A percentile compares a stretch with the other conserved stretches of the same genome.
Evolutionary conservation across 805 yeast species (phyloP).

Genomic region (Myxozyma mucilagina): DNA sequence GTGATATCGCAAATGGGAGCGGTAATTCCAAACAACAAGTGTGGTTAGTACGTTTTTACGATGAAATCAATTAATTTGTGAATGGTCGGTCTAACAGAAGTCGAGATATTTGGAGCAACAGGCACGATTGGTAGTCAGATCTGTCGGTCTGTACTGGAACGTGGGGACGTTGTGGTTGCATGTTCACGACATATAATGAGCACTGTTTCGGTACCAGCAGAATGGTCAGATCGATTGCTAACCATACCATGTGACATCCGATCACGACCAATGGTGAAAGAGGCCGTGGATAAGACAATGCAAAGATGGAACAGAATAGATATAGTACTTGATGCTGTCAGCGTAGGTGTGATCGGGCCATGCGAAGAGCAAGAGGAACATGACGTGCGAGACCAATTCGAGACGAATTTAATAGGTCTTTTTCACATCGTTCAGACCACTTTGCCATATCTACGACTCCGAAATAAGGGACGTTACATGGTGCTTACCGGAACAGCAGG

Average conservation of each 20-base stretch:
- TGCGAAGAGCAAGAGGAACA: constrained; percentile 36
- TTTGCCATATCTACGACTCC: constrained; percentile 31
- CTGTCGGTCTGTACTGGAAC: constrained; percentile 31
- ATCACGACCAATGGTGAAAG: constrained; percentile 26
- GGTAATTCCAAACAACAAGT: constrained; percentile 22
- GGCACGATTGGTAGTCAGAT: constrained; percentile 34
- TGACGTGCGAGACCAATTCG: constrained; percentile 35
- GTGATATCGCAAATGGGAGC: constrained; percentile 16
- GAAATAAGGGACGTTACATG: constrained; percentile 30
- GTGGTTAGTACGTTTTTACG: constrained; percentile 24
- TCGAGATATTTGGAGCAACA: constrained; percentile 35
- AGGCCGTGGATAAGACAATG: constrained; percentile 32
- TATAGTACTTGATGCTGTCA: constrained; percentile 34
- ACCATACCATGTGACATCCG: constrained; percentile 33
- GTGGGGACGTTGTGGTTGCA: constrained; percentile 35
- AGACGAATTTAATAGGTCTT: constrained; percentile 36
- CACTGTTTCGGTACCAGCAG: constrained; percentile 16
- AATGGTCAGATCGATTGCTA: constrained; percentile 25
- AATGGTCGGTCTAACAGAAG: not conserved
- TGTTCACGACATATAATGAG: constrained; percentile 23
- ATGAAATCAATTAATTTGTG: not conserved
- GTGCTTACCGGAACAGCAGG: constrained; percentile 35
- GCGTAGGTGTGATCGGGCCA: constrained; percentile 33
- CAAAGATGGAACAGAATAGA: constrained; percentile 34
- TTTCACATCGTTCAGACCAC: constrained; percentile 35